Conservation (phyloP, 148 eudicot genomes). For the Persicaria maculosa region DNA sequence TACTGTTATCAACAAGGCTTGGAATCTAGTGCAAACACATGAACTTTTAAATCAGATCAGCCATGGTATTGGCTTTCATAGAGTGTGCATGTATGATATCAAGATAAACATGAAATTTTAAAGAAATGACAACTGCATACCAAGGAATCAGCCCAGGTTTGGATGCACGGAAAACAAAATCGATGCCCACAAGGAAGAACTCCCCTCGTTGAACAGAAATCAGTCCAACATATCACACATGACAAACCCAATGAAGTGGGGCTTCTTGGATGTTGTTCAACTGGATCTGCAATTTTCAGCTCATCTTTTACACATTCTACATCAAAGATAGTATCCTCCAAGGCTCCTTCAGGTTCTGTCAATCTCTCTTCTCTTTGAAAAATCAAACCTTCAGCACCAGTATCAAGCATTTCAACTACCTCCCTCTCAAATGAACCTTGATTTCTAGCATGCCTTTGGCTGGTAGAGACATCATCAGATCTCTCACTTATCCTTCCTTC, state of each 20-base stretch:
- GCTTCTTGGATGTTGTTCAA: conserved; percentile 20
- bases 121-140: conserved; percentile 26
- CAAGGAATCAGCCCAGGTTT: conserved; percentile 77
- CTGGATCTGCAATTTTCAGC: conserved; percentile 6
- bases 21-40: not conserved
- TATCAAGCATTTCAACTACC: conserved; percentile 10
- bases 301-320: conserved; percentile 12
- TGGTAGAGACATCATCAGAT: conserved; percentile 14
- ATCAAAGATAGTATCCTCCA: conserved; percentile 18
- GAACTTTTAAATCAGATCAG: not conserved
- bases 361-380: conserved; percentile 16
- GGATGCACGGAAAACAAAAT: conserved; percentile 89
- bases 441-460: conserved; percentile 15
- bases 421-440: conserved; percentile 19
- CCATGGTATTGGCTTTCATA: not conserved
- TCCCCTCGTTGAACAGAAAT: conserved; percentile 73
- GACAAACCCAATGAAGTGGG: conserved; percentile 38
- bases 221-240: conserved; percentile 91
- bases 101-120: not conserved
- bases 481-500: conserved; percentile 22
- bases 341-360: conserved; percentile 16
- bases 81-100: not conserved
- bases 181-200: conserved; percentile 91
- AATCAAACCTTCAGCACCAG: conserved; percentile 17
- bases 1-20: not conserved